A percentile compares a stretch with the other conserved stretches of the same genome.
phyloP scores from a whole-genome alignment of 2,329 filamentous ascomycete genomes.

The Hypomyces rosellus region DNA sequence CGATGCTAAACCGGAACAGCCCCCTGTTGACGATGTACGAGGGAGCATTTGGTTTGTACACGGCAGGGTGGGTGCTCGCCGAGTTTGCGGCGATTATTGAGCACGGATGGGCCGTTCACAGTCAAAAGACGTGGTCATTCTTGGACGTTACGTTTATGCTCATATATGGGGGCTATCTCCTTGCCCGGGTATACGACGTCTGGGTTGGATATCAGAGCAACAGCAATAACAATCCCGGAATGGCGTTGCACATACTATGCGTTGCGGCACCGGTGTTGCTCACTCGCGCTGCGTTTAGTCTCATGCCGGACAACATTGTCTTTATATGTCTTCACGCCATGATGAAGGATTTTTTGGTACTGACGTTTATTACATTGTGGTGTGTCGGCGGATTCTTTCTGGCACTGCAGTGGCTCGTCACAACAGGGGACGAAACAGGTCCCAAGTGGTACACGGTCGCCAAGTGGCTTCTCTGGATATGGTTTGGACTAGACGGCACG shows the following conservation, averaged over 20 bases:
- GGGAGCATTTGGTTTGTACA: conserved; percentile 56
- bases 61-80: conserved; percentile 61
- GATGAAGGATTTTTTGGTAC: conserved; percentile 65
- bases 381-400: conserved; percentile 68
- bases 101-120: conserved; percentile 62
- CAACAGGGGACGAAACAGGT: conserved; percentile 20
- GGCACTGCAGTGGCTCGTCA: conserved; percentile 58
- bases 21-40: conserved; percentile 45
- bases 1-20: conserved; percentile 53
- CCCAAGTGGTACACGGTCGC: conserved; percentile 50
- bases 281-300: conserved; percentile 64
- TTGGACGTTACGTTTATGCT: conserved; percentile 62
- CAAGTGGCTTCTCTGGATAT: conserved; percentile 76
- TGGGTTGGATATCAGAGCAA: conserved; percentile 27
- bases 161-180: conserved; percentile 57
- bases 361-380: conserved; percentile 60
- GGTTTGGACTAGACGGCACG: conserved; percentile 66
- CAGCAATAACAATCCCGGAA: conserved; percentile 37
- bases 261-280: conserved; percentile 64
- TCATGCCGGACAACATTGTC: conserved; percentile 69
- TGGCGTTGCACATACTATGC: conserved; percentile 57
- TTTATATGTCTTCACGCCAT: conserved; percentile 68
- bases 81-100: conserved; percentile 60
- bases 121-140: conserved; percentile 70
- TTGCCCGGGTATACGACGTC: conserved; percentile 53